A percentile compares a stretch with the other conserved stretches of the same genome.
Conservation (phyloP, 441 rosid species). For the Adansonia rubrostipa region DNA sequence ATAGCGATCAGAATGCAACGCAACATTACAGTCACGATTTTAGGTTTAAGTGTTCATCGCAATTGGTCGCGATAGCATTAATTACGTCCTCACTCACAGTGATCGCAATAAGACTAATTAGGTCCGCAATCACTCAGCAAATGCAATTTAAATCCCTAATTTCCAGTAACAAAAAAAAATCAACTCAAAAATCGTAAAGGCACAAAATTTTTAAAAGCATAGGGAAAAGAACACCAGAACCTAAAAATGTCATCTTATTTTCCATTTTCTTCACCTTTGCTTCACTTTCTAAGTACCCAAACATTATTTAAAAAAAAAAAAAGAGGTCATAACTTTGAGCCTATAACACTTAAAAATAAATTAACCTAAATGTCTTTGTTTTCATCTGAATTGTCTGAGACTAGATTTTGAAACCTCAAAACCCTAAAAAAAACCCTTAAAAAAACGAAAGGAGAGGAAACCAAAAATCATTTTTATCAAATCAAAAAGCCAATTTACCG, state of each 20-base stretch:
- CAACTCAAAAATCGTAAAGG: neutral
- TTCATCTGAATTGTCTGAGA: neutral
- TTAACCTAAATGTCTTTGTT: conserved; percentile 22
- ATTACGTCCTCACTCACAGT: too few species aligned
- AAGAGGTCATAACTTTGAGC: conserved; percentile 1
- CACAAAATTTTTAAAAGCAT: neutral
- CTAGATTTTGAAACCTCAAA: neutral
- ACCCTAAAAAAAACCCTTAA: neutral
- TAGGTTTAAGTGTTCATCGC: too few species aligned
- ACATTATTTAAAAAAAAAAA: neutral
- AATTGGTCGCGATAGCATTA: too few species aligned
- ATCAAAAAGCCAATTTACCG: neutral
- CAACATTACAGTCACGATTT: too few species aligned
- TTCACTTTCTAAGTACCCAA: neutral
- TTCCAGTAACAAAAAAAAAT: neutral
- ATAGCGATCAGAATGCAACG: too few species aligned
- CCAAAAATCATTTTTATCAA: neutral
- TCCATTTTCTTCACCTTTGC: neutral
- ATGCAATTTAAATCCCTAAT: neutral
- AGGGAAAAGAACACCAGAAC: neutral
- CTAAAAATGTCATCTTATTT: neutral
- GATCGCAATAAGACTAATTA: too few species aligned
- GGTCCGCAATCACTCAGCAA: too few species aligned
- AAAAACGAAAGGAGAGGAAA: neutral
- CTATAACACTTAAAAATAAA: neutral